Conservation (phyloP, 352 stramenopile species). For the Phytophthora foliorum region DNA sequence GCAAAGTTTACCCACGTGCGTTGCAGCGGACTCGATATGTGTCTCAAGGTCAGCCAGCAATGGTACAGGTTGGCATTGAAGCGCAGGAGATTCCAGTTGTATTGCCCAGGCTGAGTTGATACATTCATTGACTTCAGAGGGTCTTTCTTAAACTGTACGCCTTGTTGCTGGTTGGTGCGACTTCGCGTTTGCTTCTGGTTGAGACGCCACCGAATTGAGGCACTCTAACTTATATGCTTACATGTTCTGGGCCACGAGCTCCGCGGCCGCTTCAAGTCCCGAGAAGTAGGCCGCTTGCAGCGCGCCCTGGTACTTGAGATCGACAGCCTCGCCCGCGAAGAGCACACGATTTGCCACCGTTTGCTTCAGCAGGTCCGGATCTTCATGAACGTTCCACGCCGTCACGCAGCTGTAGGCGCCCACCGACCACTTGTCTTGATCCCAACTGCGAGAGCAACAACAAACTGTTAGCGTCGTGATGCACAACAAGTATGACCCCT, state of each 20-base stretch:
- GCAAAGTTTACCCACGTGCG: conserved; percentile 28
- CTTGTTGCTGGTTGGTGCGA: background rate
- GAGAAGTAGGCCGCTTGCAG: conserved; percentile 79
- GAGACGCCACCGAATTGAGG: background rate
- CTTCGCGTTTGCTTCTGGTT: background rate
- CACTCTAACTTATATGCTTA: conserved; percentile 19
- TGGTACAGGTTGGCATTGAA: conserved; percentile 9
- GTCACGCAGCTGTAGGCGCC: conserved; percentile 80
- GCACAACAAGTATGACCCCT: conserved; percentile 44
- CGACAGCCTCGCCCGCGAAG: conserved; percentile 79
- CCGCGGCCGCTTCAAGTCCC: conserved; percentile 38
- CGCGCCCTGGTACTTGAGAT: conserved; percentile 76
- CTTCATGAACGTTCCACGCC: conserved; percentile 56
- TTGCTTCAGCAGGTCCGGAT: conserved; percentile 66
- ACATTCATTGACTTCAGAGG: conserved; percentile 7
- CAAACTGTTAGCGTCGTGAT: conserved; percentile 3
- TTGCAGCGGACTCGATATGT: conserved; percentile 2
- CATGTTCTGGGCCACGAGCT: conserved; percentile 27
- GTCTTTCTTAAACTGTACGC: too few species aligned
- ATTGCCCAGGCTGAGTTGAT: too few species aligned
- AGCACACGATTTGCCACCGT: conserved; percentile 56
- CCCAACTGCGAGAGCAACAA: conserved; percentile 54
- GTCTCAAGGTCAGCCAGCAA: conserved; percentile 29
- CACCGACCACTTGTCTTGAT: conserved; percentile 63
- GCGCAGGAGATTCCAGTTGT: background rate